Conservation (phyloP, 805 yeast species). For the Martiniozyma abietophila region DNA sequence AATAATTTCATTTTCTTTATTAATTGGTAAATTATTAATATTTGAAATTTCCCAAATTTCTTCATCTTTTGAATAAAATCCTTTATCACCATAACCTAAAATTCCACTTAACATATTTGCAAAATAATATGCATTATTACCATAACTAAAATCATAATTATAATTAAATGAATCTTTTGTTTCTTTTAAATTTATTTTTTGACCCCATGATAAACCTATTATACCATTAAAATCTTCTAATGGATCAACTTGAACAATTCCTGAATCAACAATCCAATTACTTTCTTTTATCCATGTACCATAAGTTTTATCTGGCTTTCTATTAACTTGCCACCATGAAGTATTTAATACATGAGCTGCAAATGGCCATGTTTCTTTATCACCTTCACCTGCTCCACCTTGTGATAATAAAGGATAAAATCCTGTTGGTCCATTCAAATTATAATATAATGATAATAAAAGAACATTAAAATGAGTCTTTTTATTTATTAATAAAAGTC, state of each 20-base stretch:
- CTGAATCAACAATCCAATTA: slow-evolving; percentile 16
- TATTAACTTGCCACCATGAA: slow-evolving; percentile 40
- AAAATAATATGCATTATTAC: slow-evolving; percentile 11
- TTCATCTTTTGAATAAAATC: slow-evolving; percentile 5
- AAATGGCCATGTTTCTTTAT: slow-evolving; percentile 63
- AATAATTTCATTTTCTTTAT: neutral
- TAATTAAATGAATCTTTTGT: slow-evolving; percentile 9
- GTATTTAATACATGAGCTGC: slow-evolving; percentile 43
- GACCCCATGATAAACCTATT: slow-evolving; percentile 9
- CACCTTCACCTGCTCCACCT: slow-evolving; percentile 65
- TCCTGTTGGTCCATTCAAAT: slow-evolving; percentile 49
- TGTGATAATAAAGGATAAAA: slow-evolving; percentile 53
- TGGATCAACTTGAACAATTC: slow-evolving; percentile 24
- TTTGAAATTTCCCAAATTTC: slow-evolving; percentile 6
- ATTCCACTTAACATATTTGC: slow-evolving; percentile 9
- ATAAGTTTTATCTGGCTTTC: slow-evolving; percentile 19
- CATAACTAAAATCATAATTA: slow-evolving; percentile 17
- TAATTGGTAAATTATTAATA: no score
- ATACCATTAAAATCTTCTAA: slow-evolving; percentile 17
- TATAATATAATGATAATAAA: slow-evolving; percentile 55
- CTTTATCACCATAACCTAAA: slow-evolving; percentile 6
- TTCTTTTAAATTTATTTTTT: slow-evolving; percentile 10
- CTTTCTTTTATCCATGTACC: slow-evolving; percentile 14
- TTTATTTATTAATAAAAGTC: slow-evolving; percentile 53
- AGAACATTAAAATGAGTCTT: slow-evolving; percentile 46